Evolutionary conservation across 257 asterid species (phyloP).

Genomic region (Solanum habrochaites): DNA sequence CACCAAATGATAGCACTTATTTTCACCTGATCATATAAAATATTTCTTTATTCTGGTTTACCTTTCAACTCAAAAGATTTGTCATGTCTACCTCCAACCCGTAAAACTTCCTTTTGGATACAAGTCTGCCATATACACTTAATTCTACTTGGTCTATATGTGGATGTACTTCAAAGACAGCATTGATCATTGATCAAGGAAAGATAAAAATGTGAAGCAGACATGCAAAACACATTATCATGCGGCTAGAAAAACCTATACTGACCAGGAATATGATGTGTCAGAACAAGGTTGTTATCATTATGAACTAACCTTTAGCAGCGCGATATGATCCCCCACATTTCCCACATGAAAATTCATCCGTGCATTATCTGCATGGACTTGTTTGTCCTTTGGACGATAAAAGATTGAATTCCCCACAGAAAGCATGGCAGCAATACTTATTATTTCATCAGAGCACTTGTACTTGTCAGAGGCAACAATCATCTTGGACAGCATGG

Average conservation of each 20-base stretch:
- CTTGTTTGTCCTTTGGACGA: slow-evolving; percentile 92
- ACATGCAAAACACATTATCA: neutral
- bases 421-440: slow-evolving; percentile 90
- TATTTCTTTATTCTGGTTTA: neutral
- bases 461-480: slow-evolving; percentile 76
- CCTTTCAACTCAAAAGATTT: neutral
- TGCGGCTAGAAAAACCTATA: neutral
- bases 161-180: neutral
- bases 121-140: neutral
- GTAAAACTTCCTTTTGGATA: neutral
- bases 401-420: slow-evolving; percentile 87
- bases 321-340: slow-evolving; percentile 92
- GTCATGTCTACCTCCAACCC: neutral
- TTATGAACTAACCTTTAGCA: slow-evolving; percentile 51
- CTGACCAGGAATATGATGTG: neutral
- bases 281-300: neutral
- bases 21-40: neutral
- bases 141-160: neutral
- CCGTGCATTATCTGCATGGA: slow-evolving; percentile 91
- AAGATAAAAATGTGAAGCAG: neutral
- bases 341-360: slow-evolving; percentile 82
- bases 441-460: slow-evolving; percentile 83
- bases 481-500: slow-evolving; percentile 92
- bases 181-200: neutral
- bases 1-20: neutral